phyloP scores from a whole-genome alignment of 345 rosid species.

The Sisymbrium irio region DNA sequence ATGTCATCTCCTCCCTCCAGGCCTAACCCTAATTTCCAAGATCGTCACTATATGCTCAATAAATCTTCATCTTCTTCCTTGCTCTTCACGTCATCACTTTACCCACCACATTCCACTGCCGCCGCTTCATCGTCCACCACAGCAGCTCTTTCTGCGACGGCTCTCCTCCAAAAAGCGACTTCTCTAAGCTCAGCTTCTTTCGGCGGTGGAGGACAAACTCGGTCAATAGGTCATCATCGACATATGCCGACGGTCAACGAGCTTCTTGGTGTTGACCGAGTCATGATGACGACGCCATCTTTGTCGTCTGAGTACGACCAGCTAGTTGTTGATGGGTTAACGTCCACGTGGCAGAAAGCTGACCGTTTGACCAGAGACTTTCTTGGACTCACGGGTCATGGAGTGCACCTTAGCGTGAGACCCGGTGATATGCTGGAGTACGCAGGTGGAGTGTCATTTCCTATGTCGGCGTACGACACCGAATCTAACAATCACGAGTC shows the following conservation, averaged over 20 bases:
- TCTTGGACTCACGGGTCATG: slow-evolving; percentile 58
- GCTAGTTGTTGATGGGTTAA: slow-evolving; percentile 34
- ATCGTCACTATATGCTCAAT: neutral
- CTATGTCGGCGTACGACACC: slow-evolving; percentile 44
- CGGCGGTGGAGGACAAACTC: slow-evolving; percentile 31
- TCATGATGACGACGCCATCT: slow-evolving; percentile 29
- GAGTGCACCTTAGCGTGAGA: slow-evolving; percentile 44
- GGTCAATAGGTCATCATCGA: slow-evolving; percentile 38
- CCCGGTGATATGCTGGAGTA: slow-evolving; percentile 46
- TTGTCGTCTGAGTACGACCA: slow-evolving; percentile 36
- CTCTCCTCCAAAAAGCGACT: slow-evolving; percentile 89
- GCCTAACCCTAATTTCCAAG: slow-evolving; percentile 43
- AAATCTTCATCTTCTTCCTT: slow-evolving; percentile 25
- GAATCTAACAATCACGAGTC: slow-evolving; percentile 27
- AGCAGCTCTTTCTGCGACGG: slow-evolving; percentile 72
- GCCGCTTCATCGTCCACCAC: slow-evolving; percentile 33
- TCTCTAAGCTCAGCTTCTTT: slow-evolving; percentile 41
- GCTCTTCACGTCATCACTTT: slow-evolving; percentile 34
- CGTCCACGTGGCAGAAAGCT: slow-evolving; percentile 60
- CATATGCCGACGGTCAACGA: slow-evolving; percentile 29
- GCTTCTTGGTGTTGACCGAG: slow-evolving; percentile 15
- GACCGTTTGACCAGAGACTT: slow-evolving; percentile 76
- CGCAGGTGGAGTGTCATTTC: slow-evolving; percentile 51
- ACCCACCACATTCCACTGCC: slow-evolving; percentile 31
- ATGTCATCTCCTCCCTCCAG: slow-evolving; percentile 31